Evolutionary conservation across 73 alveolate species (phyloP), one percentile per base, ranked within the genome.

Genomic region (Vitrella brassicaformis): DNA sequence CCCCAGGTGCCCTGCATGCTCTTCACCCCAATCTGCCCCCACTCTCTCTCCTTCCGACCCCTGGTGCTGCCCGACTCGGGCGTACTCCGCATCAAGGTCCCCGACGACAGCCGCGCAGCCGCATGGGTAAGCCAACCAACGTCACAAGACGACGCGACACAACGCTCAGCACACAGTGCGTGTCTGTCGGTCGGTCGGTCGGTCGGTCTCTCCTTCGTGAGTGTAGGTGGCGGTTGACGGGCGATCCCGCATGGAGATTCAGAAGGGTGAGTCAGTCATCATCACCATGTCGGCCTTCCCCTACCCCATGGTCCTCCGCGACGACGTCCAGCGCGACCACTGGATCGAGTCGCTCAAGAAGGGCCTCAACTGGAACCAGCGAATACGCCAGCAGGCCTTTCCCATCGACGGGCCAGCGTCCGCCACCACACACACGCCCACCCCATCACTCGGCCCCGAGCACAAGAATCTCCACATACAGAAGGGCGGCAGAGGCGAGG

Each of bases 11-110:
- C 89, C 56, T 92, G 95, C 30, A 85, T 95, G 67, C 72, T 88
- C 25, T 64, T 95, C 27, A 91, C 96, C 30, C 97, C 99, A 14
- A 90, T 94, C 47, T 90, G 98, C 65, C 99, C 99, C 10, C 96
- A 92, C 72, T 90, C 98, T 56, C 73, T 95, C 45, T 95, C 99
- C 31, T 97, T 97, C 87, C 91, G 99, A 73, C 99, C 99, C 0
- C 88, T 97, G 46, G 93, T 97, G 19, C 88, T 97, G 47, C 98
- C 98, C 1, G 90, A 85, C 70, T 39, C 56, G 4, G 56, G 22
- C 4, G 56, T 39, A 14, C 56, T 39, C 56, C 4, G 56, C 4
- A 39, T 39, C 4, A 4, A 39, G 56, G 56, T 39, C n/a, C n/a
- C n/a, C n/a, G n/a, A n/a, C n/a, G n/a, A n/a, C n/a, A n/a, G n/a